Conservation (phyloP, 495 filamentous ascomycete genomes). For the Friedmanniomyces simplex region DNA sequence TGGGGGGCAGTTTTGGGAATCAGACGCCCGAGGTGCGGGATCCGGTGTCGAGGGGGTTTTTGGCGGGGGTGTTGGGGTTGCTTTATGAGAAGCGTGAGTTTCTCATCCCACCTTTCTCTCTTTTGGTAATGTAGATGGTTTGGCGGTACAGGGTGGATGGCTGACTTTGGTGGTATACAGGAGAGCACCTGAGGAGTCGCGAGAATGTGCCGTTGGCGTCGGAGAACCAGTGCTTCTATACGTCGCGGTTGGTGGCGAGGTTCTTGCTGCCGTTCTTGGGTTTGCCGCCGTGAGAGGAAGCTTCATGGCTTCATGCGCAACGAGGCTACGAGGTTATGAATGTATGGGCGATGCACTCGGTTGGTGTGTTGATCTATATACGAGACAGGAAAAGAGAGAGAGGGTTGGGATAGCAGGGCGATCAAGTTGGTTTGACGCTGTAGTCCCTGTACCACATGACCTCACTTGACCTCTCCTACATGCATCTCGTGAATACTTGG, state of each 20-base stretch:
- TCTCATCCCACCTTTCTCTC: too few relatives aligned
- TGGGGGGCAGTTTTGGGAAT: slow-evolving; percentile 16
- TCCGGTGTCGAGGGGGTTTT: slow-evolving; percentile 20
- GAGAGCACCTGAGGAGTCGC: slow-evolving; percentile 24
- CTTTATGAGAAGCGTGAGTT: slow-evolving; percentile 30
- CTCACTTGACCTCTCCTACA: neutral
- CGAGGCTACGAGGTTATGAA: neutral
- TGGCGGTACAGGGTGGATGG: too few relatives aligned
- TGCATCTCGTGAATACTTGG: too few relatives aligned
- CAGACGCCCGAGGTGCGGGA: slow-evolving; percentile 19
- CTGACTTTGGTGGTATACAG: slow-evolving; percentile 11
- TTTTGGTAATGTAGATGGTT: neutral
- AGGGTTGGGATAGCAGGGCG: too few relatives aligned
- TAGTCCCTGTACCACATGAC: neutral
- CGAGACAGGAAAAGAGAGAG: too few relatives aligned
- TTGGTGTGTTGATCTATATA: too few relatives aligned
- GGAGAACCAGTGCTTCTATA: slow-evolving; percentile 27
- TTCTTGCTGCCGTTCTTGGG: slow-evolving; percentile 26
- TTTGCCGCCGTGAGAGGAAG: neutral
- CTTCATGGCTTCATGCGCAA: neutral
- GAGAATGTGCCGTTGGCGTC: slow-evolving; percentile 21
- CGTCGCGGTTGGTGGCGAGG: slow-evolving; percentile 28
- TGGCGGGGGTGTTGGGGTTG: slow-evolving; percentile 22
- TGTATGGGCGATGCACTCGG: too few relatives aligned
- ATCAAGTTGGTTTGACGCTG: neutral